A percentile compares a stretch with the other conserved stretches of the same genome.
phyloP scores from a whole-genome alignment of 257 asterid genomes.

The Nicotiana obtusifolia region DNA sequence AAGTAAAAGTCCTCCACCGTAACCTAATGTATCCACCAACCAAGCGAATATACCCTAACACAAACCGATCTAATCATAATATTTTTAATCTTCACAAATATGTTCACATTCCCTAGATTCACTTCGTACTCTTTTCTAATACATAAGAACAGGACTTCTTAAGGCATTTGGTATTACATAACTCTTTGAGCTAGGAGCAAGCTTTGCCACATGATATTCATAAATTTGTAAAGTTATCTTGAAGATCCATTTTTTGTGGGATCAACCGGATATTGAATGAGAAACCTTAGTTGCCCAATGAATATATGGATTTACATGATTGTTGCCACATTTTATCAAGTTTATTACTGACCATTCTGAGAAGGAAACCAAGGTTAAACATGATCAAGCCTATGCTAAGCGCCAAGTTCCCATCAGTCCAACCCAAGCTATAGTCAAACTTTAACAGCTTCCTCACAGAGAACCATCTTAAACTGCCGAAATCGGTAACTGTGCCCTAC shows the following conservation, averaged over 20 bases:
- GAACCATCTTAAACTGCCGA: not conserved
- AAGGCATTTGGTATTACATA: not conserved
- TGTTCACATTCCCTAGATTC: not conserved
- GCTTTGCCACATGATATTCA: not conserved
- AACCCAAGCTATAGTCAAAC: not conserved
- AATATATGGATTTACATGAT: not conserved
- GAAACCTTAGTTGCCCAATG: not conserved
- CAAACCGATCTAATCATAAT: not conserved
- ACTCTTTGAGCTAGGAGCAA: not conserved
- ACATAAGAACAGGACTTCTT: not conserved
- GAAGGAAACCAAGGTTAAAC: not conserved
- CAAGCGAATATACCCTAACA: not conserved
- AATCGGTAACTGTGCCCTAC: not conserved
- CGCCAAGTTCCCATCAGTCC: not conserved
- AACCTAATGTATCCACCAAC: not conserved
- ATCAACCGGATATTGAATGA: not conserved
- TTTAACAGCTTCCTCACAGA: not conserved
- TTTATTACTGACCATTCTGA: not conserved
- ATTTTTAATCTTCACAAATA: not conserved
- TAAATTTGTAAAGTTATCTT: not conserved
- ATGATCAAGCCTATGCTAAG: not conserved
- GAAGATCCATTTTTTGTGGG: not conserved
- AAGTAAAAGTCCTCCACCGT: not conserved
- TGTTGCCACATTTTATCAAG: not conserved
- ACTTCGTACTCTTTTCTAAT: not conserved